These are phyloP conservation scores for Exophiala lecanii-corni DNA, from an alignment of 2,329 filamentous ascomycete genomes.

Conservation along the genomic window DNA sequence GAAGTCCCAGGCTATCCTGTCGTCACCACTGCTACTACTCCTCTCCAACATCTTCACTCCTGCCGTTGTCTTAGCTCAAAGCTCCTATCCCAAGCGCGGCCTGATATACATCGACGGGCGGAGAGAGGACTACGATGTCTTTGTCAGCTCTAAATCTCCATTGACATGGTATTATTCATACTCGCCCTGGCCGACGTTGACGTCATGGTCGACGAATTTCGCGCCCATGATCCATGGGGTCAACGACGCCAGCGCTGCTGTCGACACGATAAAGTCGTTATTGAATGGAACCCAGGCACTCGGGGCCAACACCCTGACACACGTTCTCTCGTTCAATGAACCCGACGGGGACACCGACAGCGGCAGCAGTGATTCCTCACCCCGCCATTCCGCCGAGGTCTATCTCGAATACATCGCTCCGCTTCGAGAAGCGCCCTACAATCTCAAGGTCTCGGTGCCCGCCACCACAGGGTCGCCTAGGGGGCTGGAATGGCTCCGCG, in stretches of 20 bases:
- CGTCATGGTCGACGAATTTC: slow-evolving; percentile 58
- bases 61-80: slow-evolving; percentile 22
- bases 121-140: slow-evolving; percentile 61
- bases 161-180: slow-evolving; percentile 89
- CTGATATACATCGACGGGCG: slow-evolving; percentile 62
- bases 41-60: not conserved
- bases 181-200: slow-evolving; percentile 49
- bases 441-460: slow-evolving; percentile 58
- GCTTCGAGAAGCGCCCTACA: slow-evolving; percentile 53
- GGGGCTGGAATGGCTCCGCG: slow-evolving; percentile 62
- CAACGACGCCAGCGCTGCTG: slow-evolving; percentile 24
- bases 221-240: slow-evolving; percentile 78
- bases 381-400: slow-evolving; percentile 57
- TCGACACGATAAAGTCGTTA: slow-evolving; percentile 9
- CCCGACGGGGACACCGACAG: slow-evolving; percentile 56
- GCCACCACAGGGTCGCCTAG: slow-evolving; percentile 59
- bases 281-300: slow-evolving; percentile 14
- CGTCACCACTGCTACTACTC: not conserved
- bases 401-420: slow-evolving; percentile 72
- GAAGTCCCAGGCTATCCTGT: not conserved
- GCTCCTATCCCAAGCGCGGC: slow-evolving; percentile 57
- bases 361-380: slow-evolving; percentile 61
- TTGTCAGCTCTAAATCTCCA: slow-evolving; percentile 53
- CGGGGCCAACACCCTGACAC: slow-evolving; percentile 56
- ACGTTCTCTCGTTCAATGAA: slow-evolving; percentile 76